Conservation (phyloP, 2,329 filamentous ascomycete species). For the Penicillium sp. region DNA sequence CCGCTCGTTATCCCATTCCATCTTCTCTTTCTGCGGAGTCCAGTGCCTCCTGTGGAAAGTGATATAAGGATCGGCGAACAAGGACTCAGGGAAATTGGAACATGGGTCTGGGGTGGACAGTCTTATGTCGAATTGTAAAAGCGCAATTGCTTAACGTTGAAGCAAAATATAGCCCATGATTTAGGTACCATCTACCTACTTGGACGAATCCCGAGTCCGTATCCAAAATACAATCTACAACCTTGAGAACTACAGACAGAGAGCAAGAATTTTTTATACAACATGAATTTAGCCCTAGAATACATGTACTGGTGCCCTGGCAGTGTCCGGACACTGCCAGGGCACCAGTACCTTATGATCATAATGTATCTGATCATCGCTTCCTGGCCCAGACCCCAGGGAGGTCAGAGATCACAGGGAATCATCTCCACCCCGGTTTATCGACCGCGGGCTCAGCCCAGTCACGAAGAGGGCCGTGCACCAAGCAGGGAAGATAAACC, state of each 20-base stretch:
- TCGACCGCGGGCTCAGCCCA: background rate
- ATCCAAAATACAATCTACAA: background rate
- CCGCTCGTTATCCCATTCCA: too few species aligned
- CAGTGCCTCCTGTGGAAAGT: too few species aligned
- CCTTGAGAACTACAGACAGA: background rate
- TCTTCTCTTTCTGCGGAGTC: too few species aligned
- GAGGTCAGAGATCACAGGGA: background rate
- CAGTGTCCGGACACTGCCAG: background rate
- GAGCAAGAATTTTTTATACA: background rate
- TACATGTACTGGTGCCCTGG: slow-evolving; percentile 4
- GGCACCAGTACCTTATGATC: background rate
- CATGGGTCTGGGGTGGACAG: too few species aligned
- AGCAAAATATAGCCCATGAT: too few species aligned
- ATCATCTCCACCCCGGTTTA: background rate
- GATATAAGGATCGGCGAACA: too few species aligned
- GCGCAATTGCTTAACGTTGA: too few species aligned
- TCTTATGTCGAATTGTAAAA: too few species aligned
- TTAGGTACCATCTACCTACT: background rate
- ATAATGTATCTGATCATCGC: slow-evolving; percentile 3
- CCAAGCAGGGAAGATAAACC: background rate
- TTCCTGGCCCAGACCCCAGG: background rate
- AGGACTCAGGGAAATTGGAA: too few species aligned
- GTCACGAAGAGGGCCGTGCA: background rate
- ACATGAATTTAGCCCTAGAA: background rate
- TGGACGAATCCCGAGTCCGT: background rate